These are phyloP conservation scores for Lotmaria passim DNA, from an alignment of 208 protist species.

Conservation along the genomic window DNA sequence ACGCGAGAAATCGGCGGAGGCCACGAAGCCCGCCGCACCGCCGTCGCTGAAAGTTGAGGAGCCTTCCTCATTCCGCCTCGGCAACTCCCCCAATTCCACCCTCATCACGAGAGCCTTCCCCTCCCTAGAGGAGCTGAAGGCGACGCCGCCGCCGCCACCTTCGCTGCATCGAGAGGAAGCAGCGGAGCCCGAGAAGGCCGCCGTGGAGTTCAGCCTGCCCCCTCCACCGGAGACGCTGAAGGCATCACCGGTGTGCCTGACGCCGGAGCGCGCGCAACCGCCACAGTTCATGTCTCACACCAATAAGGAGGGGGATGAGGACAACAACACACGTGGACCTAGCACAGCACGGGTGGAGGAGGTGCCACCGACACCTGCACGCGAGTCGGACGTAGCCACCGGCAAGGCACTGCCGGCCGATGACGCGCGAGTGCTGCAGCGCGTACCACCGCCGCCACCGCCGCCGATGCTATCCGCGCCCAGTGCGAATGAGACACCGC, in stretches of 20 bases:
- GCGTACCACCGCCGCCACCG: constrained; percentile 33
- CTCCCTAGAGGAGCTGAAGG: constrained; percentile 2
- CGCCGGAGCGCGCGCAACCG: constrained; percentile 23
- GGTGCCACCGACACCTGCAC: constrained; percentile 32
- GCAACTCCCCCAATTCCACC: constrained; percentile 2
- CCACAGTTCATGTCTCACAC: constrained; percentile 8
- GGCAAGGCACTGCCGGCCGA: constrained; percentile 25
- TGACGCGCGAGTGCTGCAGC: constrained; percentile 35
- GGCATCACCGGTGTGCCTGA: constrained; percentile 10
- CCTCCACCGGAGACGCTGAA: not conserved
- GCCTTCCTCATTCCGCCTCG: not conserved
- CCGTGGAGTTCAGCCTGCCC: not conserved
- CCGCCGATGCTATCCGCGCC: constrained; percentile 1
- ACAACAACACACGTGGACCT: constrained; percentile 12
- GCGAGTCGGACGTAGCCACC: constrained; percentile 6
- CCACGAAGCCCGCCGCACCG: not conserved
- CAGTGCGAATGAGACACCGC: not conserved
- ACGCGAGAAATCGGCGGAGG: not conserved
- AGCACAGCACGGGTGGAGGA: constrained; percentile 41
- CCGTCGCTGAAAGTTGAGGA: constrained; percentile 9
- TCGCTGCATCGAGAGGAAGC: not conserved
- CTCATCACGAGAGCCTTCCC: not conserved
- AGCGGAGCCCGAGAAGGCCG: not conserved
- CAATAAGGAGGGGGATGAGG: constrained; percentile 9
- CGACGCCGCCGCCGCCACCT: not conserved